Conservation (phyloP, 2,329 filamentous ascomycete genomes). For the Apiospora arundinis region DNA sequence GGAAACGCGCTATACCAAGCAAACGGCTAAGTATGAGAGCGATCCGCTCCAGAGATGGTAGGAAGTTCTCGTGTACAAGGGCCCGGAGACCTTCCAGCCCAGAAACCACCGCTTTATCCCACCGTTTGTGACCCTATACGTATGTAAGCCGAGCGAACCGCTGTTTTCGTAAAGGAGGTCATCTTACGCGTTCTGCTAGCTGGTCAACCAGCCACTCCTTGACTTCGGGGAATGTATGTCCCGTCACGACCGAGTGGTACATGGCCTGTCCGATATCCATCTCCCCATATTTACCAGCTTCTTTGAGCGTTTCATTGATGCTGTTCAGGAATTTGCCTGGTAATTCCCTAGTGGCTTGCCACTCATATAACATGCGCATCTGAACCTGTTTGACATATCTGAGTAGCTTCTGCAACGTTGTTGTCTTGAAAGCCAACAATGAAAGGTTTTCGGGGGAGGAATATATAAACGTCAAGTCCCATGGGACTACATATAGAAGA, state of each 20-base stretch:
- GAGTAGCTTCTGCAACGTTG: slow-evolving; percentile 84
- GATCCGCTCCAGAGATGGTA: slow-evolving; percentile 86
- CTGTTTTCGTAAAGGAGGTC: slow-evolving; percentile 1
- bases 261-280: slow-evolving; percentile 74
- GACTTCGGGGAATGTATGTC: slow-evolving; percentile 76
- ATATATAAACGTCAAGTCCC: slow-evolving; percentile 84
- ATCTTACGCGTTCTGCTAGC: slow-evolving; percentile 74
- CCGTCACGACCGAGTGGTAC: slow-evolving; percentile 85
- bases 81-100: slow-evolving; percentile 80
- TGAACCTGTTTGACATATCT: slow-evolving; percentile 85
- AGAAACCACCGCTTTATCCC: slow-evolving; percentile 85
- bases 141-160: slow-evolving; percentile 28
- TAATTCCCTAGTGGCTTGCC: slow-evolving; percentile 81
- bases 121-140: slow-evolving; percentile 83
- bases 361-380: slow-evolving; percentile 80
- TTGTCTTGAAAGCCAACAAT: slow-evolving; percentile 84
- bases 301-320: slow-evolving; percentile 76
- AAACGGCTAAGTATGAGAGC: slow-evolving; percentile 82
- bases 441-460: slow-evolving; percentile 82
- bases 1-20: slow-evolving; percentile 81
- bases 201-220: slow-evolving; percentile 90
- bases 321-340: slow-evolving; percentile 79
- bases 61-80: slow-evolving; percentile 84
- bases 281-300: slow-evolving; percentile 63
- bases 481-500: slow-evolving; percentile 68